phyloP scores from a whole-genome alignment of 1,284 basidiomycete species.

The Tetrapyrgos nigripes region DNA sequence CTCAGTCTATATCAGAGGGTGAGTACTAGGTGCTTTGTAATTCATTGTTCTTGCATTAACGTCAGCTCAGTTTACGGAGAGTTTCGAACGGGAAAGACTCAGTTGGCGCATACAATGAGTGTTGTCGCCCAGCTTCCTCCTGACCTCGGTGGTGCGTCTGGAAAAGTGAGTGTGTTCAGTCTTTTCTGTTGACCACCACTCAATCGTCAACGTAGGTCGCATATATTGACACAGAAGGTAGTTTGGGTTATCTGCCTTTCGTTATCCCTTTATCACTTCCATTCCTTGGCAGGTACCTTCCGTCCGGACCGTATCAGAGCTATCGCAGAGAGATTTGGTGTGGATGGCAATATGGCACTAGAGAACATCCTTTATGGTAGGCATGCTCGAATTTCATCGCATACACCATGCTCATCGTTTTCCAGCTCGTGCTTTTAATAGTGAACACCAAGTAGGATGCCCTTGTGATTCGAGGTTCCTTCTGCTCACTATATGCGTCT shows the following conservation, averaged over 20 bases:
- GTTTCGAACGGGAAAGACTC: constrained; percentile 89
- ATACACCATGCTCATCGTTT: constrained; percentile 1
- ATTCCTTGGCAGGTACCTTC: constrained; percentile 73
- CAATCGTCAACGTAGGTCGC: constrained; percentile 64
- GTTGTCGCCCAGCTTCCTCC: constrained; percentile 87
- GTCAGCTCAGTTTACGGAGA: constrained; percentile 71
- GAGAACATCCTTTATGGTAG: constrained; percentile 87
- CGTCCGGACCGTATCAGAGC: constrained; percentile 89
- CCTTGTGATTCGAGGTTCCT: background rate
- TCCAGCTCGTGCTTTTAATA: constrained; percentile 82
- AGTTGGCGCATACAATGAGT: constrained; percentile 92
- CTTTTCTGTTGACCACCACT: constrained; percentile 10
- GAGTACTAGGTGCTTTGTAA: constrained; percentile 13
- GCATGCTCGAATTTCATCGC: constrained; percentile 10
- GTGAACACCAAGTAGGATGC: constrained; percentile 79
- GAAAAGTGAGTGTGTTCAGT: constrained; percentile 62
- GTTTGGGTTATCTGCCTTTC: background rate
- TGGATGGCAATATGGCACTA: constrained; percentile 85
- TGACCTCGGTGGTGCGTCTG: constrained; percentile 89
- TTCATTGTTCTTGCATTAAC: constrained; percentile 1
- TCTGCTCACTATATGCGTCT: background rate
- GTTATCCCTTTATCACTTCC: background rate
- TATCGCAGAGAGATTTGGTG: constrained; percentile 91
- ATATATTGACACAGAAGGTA: constrained; percentile 92
- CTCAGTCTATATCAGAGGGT: constrained; percentile 94